Percentiles rank a stretch among this genome's conserved stretches.
These are phyloP conservation scores for Karstenula rhodostoma DNA, from an alignment of 2,329 filamentous ascomycete genomes.

Conservation along the genomic window DNA sequence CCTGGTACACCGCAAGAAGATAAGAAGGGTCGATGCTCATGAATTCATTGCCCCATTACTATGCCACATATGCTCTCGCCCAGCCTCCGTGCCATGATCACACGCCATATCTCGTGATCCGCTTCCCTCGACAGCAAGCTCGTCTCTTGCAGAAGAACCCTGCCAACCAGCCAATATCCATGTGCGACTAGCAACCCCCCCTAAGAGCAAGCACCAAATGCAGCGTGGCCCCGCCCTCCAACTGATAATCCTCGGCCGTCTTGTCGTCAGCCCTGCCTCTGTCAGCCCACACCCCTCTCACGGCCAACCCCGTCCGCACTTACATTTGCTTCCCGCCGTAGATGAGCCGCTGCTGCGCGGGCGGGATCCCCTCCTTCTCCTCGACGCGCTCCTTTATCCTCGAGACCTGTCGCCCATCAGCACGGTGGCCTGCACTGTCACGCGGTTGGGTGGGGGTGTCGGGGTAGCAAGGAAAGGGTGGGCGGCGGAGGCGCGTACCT, in stretches of 20 bases:
- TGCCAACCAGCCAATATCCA: neutral
- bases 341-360: slow-evolving; percentile 94
- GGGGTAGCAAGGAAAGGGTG: neutral
- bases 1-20: neutral
- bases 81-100: neutral
- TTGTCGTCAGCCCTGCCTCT: slow-evolving; percentile 88
- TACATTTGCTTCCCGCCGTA: slow-evolving; percentile 98
- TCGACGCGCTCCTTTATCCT: slow-evolving; percentile 99
- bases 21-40: neutral
- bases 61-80: neutral
- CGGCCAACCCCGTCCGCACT: slow-evolving; percentile 31
- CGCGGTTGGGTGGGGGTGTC: neutral
- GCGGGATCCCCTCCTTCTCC: slow-evolving; percentile 98
- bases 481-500: slow-evolving; percentile 62
- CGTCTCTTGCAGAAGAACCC: neutral
- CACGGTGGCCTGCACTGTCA: neutral
- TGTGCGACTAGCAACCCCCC: slow-evolving; percentile 64
- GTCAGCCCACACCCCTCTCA: neutral
- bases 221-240: slow-evolving; percentile 90
- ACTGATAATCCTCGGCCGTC: slow-evolving; percentile 86
- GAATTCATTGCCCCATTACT: neutral
- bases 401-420: slow-evolving; percentile 69
- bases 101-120: neutral
- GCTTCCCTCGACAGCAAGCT: neutral
- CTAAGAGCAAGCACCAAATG: slow-evolving; percentile 95